Conservation (phyloP, 2,329 filamentous ascomycete species). For the Conoideocrella luteorostrata region DNA sequence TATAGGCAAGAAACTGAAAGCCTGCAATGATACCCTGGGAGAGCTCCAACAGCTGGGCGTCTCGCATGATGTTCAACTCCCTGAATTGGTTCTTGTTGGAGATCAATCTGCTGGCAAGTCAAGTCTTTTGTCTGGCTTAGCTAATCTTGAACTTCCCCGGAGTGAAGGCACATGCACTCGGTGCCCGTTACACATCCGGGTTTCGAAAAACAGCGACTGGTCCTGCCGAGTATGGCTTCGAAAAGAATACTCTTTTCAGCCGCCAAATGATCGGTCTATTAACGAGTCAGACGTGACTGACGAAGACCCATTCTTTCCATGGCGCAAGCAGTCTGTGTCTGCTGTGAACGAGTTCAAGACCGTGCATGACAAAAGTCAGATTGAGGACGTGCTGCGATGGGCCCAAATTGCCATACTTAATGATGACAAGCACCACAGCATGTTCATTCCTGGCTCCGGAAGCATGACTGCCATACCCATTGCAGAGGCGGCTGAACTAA, state of each 20-base stretch:
- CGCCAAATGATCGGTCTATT: constrained; percentile 31
- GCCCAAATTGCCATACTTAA: constrained; percentile 76
- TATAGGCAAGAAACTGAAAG: constrained; percentile 58
- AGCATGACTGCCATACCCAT: constrained; percentile 27
- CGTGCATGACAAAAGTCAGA: constrained; percentile 52
- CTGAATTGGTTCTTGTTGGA: constrained; percentile 76
- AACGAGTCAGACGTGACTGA: constrained; percentile 41
- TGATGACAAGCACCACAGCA: constrained; percentile 45
- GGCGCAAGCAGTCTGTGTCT: constrained; percentile 44
- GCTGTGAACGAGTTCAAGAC: constrained; percentile 55
- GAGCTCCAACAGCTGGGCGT: constrained; percentile 68
- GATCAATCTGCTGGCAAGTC: constrained; percentile 84
- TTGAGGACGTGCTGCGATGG: constrained; percentile 63
- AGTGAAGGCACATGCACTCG: constrained; percentile 69
- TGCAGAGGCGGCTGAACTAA: constrained; percentile 31
- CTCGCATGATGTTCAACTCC: constrained; percentile 62
- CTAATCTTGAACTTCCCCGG: constrained; percentile 65
- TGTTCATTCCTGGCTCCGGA: constrained; percentile 48
- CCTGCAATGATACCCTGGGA: constrained; percentile 58
- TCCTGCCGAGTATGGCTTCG: constrained; percentile 62
- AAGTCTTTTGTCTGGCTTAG: constrained; percentile 57
- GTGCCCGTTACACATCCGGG: constrained; percentile 74
- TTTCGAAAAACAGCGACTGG: constrained; percentile 56
- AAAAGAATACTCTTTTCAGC: constrained; percentile 54
- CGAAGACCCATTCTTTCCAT: constrained; percentile 56